A percentile compares a stretch with the other conserved stretches of the same genome.
These are phyloP conservation scores for Orbilia quercus DNA, from an alignment of 2,329 filamentous ascomycete species.

Conservation along the genomic window DNA sequence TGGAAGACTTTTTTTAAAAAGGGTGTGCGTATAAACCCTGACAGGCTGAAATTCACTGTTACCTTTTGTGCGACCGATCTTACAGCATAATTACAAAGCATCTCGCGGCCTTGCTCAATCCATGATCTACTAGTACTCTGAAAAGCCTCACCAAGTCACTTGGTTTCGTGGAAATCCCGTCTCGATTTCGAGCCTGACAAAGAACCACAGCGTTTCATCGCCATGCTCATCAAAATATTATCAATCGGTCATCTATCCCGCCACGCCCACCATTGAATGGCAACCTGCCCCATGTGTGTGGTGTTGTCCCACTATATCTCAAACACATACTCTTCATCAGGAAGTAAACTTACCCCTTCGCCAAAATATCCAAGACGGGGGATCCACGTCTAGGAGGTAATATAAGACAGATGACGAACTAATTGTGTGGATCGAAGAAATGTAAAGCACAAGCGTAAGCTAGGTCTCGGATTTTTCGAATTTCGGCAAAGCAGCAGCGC, in stretches of 20 bases:
- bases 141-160: slow-evolving; percentile 41
- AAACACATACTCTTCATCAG: slow-evolving; percentile 10
- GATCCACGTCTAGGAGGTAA: background rate
- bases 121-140: too few relatives aligned
- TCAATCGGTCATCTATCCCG: slow-evolving; percentile 27
- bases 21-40: slow-evolving; percentile 14
- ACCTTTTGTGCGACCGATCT: slow-evolving; percentile 1
- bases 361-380: slow-evolving; percentile 17
- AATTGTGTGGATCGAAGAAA: background rate
- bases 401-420: background rate
- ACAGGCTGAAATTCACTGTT: background rate
- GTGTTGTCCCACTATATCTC: slow-evolving; percentile 23
- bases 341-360: background rate
- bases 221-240: slow-evolving; percentile 17
- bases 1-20: background rate
- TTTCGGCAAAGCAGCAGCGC: slow-evolving; percentile 7
- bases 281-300: background rate
- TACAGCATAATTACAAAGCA: slow-evolving; percentile 32
- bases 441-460: background rate
- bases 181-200: too few relatives aligned
- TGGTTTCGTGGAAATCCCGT: slow-evolving; percentile 42
- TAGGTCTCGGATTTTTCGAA: slow-evolving; percentile 20
- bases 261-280: background rate
- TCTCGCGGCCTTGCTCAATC: background rate
- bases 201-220: background rate